Percentiles rank a stretch among this genome's conserved stretches.
These are phyloP conservation scores for Penicillium sp. DNA, from an alignment of 2,329 filamentous ascomycete species.

Conservation along the genomic window DNA sequence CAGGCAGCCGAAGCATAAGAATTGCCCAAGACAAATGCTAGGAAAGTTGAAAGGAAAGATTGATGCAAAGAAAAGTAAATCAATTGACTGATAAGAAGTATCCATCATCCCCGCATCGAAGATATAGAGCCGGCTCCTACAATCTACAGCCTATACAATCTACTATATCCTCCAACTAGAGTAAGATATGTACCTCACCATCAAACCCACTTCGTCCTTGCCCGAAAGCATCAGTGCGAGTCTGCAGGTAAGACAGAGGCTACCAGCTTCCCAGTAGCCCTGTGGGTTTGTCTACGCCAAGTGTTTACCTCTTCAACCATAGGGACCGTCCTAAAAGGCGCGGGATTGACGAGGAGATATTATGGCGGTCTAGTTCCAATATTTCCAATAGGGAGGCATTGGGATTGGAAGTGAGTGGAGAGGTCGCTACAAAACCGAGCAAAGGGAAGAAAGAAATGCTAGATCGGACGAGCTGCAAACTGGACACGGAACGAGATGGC, in stretches of 20 bases:
- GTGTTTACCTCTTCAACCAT: constrained; percentile 84
- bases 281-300: constrained; percentile 71
- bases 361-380: constrained; percentile 55
- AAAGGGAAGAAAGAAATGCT: not conserved
- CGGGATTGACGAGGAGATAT: constrained; percentile 70
- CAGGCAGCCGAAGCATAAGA: not conserved
- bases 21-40: not conserved
- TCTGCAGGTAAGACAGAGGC: constrained; percentile 10
- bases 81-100: not conserved
- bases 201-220: constrained; percentile 12
- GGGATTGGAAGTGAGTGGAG: not conserved
- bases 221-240: constrained; percentile 10
- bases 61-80: not conserved
- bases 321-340: constrained; percentile 27
- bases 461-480: not conserved
- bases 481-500: constrained; percentile 3
- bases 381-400: constrained; percentile 6
- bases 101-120: not conserved
- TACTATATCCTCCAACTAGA: not conserved
- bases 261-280: constrained; percentile 10
- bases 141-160: not conserved
- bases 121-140: not conserved
- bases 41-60: not conserved
- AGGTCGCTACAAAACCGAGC: not conserved
- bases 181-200: constrained; percentile 7